Evolutionary conservation across 2,329 filamentous ascomycete genomes (phyloP).

Genomic region (Simplicillium sp.): DNA sequence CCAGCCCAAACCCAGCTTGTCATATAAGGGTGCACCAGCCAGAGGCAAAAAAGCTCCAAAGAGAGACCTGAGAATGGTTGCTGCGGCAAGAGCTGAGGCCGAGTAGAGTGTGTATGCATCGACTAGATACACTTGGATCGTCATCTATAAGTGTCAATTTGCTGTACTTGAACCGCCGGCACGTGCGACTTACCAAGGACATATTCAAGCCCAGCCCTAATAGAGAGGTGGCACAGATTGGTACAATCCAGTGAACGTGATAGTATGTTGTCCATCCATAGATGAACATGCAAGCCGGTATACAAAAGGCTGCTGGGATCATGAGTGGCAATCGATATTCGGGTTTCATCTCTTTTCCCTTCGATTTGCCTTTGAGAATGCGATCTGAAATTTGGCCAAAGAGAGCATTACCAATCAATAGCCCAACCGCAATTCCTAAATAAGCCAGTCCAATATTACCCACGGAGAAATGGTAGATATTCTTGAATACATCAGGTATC

Average conservation of each 20-base stretch:
- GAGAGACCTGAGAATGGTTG: constrained; percentile 10
- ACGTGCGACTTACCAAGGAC: constrained; percentile 30
- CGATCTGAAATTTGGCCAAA: not conserved
- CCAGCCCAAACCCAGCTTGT: constrained; percentile 10
- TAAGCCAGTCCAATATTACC: constrained; percentile 13
- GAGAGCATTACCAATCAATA: constrained; percentile 9
- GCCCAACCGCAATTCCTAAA: constrained; percentile 17
- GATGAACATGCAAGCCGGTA: constrained; percentile 21
- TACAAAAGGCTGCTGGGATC: constrained; percentile 38
- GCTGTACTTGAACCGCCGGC: constrained; percentile 26
- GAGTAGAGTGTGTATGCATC: constrained; percentile 10
- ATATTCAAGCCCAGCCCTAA: constrained; percentile 44
- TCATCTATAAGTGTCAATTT: constrained; percentile 29
- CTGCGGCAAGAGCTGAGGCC: constrained; percentile 12
- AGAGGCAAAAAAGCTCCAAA: constrained; percentile 12
- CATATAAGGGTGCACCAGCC: constrained; percentile 11
- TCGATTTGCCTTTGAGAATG: not conserved
- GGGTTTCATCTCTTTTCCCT: constrained; percentile 9
- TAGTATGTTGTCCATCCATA: constrained; percentile 39
- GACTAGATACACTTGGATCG: constrained; percentile 38
- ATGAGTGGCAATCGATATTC: constrained; percentile 44
- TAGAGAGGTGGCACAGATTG: constrained; percentile 44
- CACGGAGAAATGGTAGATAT: constrained; percentile 36
- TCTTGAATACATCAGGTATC: not conserved
- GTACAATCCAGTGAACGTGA: constrained; percentile 43